These are phyloP conservation scores for Penicillium dipodomyicola DNA, from an alignment of 495 filamentous ascomycete species.

Conservation along the genomic window DNA sequence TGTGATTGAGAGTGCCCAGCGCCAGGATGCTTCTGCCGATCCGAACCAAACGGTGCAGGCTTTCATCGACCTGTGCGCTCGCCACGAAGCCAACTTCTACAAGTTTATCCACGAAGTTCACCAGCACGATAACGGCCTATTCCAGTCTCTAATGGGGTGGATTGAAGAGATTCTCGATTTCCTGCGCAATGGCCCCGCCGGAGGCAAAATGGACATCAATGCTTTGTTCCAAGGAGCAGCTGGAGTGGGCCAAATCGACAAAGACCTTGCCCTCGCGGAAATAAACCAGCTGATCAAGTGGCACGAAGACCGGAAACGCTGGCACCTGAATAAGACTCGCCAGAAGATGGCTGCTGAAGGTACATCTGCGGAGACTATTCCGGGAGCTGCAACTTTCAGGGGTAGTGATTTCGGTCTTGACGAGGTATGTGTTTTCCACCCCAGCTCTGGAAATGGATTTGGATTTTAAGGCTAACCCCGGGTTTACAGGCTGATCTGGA, in stretches of 20 bases:
- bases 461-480: conserved; percentile 15
- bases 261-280: conserved; percentile 68
- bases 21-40: conserved; percentile 88
- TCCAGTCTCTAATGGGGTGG: conserved; percentile 95
- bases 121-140: conserved; percentile 94
- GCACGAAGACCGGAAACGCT: conserved; percentile 92
- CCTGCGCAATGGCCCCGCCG: conserved; percentile 76
- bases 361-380: conserved; percentile 39
- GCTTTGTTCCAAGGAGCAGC: conserved; percentile 79
- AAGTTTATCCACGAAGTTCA: conserved; percentile 99
- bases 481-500: conserved; percentile 62
- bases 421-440: conserved; percentile 49
- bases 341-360: conserved; percentile 97
- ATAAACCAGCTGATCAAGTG: conserved; percentile 83
- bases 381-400: conserved; percentile 58
- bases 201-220: conserved; percentile 87
- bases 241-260: conserved; percentile 63
- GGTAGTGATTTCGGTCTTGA: conserved; percentile 86
- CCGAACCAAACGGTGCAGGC: conserved; percentile 98
- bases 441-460: conserved; percentile 3
- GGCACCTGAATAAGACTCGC: conserved; percentile 95
- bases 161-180: conserved; percentile 96
- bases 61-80: conserved; percentile 94
- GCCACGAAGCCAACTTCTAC: conserved; percentile 96
- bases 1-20: conserved; percentile 84